phyloP scores from a whole-genome alignment of 345 rosid genomes.

The Gossypium sturtianum region DNA sequence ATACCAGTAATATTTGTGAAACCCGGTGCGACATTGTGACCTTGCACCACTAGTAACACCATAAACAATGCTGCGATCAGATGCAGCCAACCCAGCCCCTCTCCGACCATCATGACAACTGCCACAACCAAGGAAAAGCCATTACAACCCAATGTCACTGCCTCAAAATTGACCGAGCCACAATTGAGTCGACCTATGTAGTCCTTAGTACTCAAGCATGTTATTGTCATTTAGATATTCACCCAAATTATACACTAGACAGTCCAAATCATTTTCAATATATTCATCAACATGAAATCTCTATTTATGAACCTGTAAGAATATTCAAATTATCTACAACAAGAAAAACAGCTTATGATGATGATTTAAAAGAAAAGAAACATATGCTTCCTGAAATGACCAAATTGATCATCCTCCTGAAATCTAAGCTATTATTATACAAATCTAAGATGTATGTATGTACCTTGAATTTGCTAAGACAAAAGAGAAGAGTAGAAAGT shows the following conservation, averaged over 20 bases:
- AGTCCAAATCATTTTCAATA: neutral
- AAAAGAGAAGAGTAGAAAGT: neutral
- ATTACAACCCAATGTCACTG: neutral
- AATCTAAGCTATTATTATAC: neutral
- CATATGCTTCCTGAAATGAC: neutral
- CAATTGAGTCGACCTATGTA: too few species aligned
- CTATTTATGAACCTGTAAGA: neutral
- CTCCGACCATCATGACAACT: neutral
- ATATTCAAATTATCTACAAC: neutral
- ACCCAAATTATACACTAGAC: neutral
- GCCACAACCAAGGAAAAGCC: neutral
- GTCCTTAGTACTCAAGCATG: neutral
- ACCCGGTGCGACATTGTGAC: neutral
- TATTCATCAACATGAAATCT: neutral
- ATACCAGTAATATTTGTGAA: neutral
- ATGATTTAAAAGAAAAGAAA: neutral
- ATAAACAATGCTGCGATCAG: neutral
- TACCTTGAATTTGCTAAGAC: conserved; percentile 5
- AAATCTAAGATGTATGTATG: neutral
- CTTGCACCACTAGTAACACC: neutral
- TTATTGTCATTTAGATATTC: neutral
- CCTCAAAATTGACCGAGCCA: neutral
- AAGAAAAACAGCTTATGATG: neutral
- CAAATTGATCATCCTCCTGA: neutral
- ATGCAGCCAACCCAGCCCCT: neutral